Conservation (phyloP, 208 protist genomes). For the Phytomonas sp. region DNA sequence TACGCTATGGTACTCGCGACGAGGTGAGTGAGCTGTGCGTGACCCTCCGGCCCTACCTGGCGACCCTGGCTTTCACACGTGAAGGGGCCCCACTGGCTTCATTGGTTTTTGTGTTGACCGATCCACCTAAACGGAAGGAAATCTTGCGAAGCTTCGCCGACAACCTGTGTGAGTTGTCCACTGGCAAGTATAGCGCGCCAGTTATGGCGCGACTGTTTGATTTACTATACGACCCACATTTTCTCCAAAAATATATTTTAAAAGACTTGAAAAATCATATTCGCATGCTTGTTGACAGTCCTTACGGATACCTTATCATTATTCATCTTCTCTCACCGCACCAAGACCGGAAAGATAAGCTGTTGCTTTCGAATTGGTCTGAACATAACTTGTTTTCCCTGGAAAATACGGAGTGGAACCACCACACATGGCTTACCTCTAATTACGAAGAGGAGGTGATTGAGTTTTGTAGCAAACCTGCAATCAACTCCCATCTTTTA, state of each 20-base stretch:
- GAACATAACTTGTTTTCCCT: conserved; percentile 80
- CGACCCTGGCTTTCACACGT: conserved; percentile 45
- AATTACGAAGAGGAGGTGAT: conserved; percentile 63
- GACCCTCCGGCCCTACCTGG: conserved; percentile 69
- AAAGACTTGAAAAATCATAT: conserved; percentile 60
- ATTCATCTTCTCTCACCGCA: conserved; percentile 81
- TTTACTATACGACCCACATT: conserved; percentile 75
- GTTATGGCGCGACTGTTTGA: conserved; percentile 84
- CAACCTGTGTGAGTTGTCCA: conserved; percentile 55
- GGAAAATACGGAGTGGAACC: conserved; percentile 77
- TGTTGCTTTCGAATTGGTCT: conserved; percentile 73
- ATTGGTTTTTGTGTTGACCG: conserved; percentile 71
- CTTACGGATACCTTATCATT: conserved; percentile 77
- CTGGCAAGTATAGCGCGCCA: conserved; percentile 78
- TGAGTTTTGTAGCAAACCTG: conserved; percentile 75
- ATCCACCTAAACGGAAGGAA: conserved; percentile 78
- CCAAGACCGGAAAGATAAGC: conserved; percentile 47
- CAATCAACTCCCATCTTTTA: conserved; percentile 61
- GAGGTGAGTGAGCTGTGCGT: conserved; percentile 85
- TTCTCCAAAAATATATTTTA: conserved; percentile 76
- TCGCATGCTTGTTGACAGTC: conserved; percentile 66
- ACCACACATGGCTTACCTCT: conserved; percentile 78
- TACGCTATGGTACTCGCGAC: conserved; percentile 54
- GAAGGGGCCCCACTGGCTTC: conserved; percentile 72
- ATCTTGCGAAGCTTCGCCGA: conserved; percentile 60